phyloP scores from a whole-genome alignment of 441 rosid genomes.

The Caryocar brasiliense region DNA sequence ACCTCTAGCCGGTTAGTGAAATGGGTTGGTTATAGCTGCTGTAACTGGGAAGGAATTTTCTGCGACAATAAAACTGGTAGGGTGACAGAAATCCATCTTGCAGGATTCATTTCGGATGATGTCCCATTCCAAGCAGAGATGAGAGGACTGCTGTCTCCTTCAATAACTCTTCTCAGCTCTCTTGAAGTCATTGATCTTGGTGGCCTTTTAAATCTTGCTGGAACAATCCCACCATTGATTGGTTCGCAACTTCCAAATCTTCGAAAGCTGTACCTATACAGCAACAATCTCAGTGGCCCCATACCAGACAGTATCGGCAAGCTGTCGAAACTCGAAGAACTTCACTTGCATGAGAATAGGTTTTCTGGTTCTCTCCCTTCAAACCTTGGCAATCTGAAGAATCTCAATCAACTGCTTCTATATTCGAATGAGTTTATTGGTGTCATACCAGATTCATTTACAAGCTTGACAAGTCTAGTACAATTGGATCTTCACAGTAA shows the following conservation, averaged over 20 bases:
- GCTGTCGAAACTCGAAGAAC: slow-evolving; percentile 34
- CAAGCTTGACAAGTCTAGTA: slow-evolving; percentile 27
- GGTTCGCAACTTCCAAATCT: slow-evolving; percentile 31
- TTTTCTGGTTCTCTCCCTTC: slow-evolving; percentile 37
- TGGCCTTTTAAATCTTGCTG: slow-evolving; percentile 30
- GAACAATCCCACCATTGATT: slow-evolving; percentile 32
- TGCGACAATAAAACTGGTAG: slow-evolving; percentile 32
- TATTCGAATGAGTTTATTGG: slow-evolving; percentile 34
- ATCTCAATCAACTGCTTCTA: slow-evolving; percentile 27
- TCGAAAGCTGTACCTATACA: slow-evolving; percentile 30
- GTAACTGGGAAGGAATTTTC: slow-evolving; percentile 41
- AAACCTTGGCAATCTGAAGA: slow-evolving; percentile 26
- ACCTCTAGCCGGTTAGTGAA: slow-evolving; percentile 33
- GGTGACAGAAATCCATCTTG: slow-evolving; percentile 32
- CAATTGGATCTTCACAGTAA: slow-evolving; percentile 39
- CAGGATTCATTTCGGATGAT: slow-evolving; percentile 35
- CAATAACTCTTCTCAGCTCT: slow-evolving; percentile 26
- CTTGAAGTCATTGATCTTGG: slow-evolving; percentile 48
- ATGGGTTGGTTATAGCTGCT: slow-evolving; percentile 34
- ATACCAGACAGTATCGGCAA: slow-evolving; percentile 42
- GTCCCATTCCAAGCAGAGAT: slow-evolving; percentile 32
- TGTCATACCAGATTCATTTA: slow-evolving; percentile 26
- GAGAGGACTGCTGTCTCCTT: slow-evolving; percentile 38
- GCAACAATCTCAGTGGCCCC: slow-evolving; percentile 36
- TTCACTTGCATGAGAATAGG: slow-evolving; percentile 36